These are phyloP conservation scores for Apiospora rasikravindrae DNA, from an alignment of 2,329 filamentous ascomycete species.

Conservation along the genomic window DNA sequence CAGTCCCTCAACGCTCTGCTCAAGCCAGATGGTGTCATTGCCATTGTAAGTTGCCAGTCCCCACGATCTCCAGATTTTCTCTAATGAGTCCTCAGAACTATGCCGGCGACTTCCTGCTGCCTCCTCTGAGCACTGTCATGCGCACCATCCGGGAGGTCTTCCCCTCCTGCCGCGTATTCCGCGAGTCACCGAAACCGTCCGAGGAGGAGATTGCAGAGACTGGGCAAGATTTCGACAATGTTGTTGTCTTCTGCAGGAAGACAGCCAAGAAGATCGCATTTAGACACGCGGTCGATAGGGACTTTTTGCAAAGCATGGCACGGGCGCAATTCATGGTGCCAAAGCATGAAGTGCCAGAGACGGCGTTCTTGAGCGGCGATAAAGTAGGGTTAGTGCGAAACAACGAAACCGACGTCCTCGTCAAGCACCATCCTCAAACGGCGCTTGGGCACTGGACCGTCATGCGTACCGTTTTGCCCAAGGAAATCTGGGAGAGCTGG, in stretches of 20 bases:
- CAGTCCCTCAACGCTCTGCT: slow-evolving; percentile 72
- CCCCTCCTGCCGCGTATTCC: slow-evolving; percentile 88
- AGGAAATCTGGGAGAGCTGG: slow-evolving; percentile 86
- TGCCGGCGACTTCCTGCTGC: slow-evolving; percentile 82
- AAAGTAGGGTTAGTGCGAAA: slow-evolving; percentile 60
- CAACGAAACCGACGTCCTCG: slow-evolving; percentile 70
- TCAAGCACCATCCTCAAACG: slow-evolving; percentile 74
- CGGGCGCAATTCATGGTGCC: slow-evolving; percentile 75
- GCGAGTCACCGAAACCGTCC: slow-evolving; percentile 68
- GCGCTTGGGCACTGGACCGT: slow-evolving; percentile 88
- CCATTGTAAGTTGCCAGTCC: slow-evolving; percentile 68
- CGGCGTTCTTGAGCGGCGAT: slow-evolving; percentile 51
- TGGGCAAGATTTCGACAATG: slow-evolving; percentile 83
- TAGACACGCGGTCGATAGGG: slow-evolving; percentile 64
- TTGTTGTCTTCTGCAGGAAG: slow-evolving; percentile 93
- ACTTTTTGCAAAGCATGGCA: slow-evolving; percentile 75
- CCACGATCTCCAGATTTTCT: neutral
- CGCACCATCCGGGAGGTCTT: slow-evolving; percentile 84
- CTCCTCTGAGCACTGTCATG: slow-evolving; percentile 77
- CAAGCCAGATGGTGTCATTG: slow-evolving; percentile 79
- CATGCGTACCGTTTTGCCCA: slow-evolving; percentile 84
- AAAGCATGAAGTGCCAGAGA: slow-evolving; percentile 67
- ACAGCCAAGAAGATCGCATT: slow-evolving; percentile 62
- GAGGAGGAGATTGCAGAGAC: slow-evolving; percentile 51
- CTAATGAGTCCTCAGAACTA: slow-evolving; percentile 71